Conservation (phyloP, 768 basidiomycete species). For the Chalciporus chontae region DNA sequence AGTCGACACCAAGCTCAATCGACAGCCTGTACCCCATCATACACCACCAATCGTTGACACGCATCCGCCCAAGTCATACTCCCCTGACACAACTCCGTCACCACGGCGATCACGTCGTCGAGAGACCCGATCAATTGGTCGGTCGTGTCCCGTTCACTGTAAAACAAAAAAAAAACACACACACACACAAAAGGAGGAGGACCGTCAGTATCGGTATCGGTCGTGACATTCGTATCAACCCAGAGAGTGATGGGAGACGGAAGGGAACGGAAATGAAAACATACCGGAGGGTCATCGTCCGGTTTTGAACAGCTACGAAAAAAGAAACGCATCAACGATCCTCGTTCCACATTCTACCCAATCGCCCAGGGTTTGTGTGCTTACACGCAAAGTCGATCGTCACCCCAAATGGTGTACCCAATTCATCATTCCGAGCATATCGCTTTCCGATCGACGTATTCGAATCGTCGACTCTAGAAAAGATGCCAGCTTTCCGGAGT, state of each 20-base stretch:
- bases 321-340: background rate
- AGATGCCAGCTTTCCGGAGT: slow-evolving; percentile 84
- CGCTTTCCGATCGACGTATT: slow-evolving; percentile 94
- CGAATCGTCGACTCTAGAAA: slow-evolving; percentile 94
- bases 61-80: slow-evolving; percentile 65
- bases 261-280: slow-evolving; percentile 24
- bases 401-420: slow-evolving; percentile 95
- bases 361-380: slow-evolving; percentile 24
- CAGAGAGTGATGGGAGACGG: slow-evolving; percentile 4
- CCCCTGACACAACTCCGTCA: slow-evolving; percentile 65
- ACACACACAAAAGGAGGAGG: no score
- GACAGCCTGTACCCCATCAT: slow-evolving; percentile 88
- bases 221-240: background rate
- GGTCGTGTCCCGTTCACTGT: slow-evolving; percentile 91
- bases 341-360: background rate
- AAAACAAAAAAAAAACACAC: no score
- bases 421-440: slow-evolving; percentile 96
- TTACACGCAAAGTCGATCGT: slow-evolving; percentile 93
- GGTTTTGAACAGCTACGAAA: slow-evolving; percentile 74
- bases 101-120: slow-evolving; percentile 41
- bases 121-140: slow-evolving; percentile 87
- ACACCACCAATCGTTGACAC: slow-evolving; percentile 63
- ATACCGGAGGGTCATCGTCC: slow-evolving; percentile 91
- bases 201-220: background rate
- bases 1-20: no score